phyloP scores from a whole-genome alignment of 306 rosid species.

The Cucurbita maxima region DNA sequence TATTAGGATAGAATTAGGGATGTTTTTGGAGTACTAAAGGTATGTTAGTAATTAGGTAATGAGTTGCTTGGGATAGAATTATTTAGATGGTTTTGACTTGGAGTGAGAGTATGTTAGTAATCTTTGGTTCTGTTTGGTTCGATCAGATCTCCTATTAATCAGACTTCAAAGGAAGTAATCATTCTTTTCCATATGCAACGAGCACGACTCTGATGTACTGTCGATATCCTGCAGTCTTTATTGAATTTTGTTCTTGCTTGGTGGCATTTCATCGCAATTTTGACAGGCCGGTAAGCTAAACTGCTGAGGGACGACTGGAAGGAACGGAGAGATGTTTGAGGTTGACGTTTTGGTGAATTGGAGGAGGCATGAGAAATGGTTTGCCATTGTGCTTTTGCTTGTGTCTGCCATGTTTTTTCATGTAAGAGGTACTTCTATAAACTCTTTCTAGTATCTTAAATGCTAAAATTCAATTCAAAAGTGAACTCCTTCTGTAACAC shows the following conservation, averaged over 20 bases:
- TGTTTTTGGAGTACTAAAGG: neutral
- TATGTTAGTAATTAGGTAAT: too few species aligned
- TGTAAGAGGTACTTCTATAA: conserved; percentile 37
- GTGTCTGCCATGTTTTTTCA: conserved; percentile 24
- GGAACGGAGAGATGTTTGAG: neutral
- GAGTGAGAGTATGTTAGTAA: neutral
- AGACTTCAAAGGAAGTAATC: neutral
- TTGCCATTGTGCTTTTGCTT: conserved; percentile 30
- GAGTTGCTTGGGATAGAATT: neutral
- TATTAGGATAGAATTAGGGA: neutral
- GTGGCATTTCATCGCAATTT: neutral
- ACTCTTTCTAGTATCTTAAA: neutral
- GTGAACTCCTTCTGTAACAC: neutral
- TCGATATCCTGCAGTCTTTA: neutral
- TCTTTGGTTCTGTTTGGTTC: too few species aligned
- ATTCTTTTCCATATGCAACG: neutral
- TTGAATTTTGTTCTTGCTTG: neutral
- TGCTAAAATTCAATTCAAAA: conserved; percentile 1
- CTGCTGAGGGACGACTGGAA: neutral
- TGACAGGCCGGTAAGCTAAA: neutral
- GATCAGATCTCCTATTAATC: neutral
- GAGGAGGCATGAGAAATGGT: conserved; percentile 43
- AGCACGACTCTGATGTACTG: neutral
- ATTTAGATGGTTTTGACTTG: neutral
- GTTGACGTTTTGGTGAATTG: conserved; percentile 16